A percentile compares a stretch with the other conserved stretches of the same genome.
Conservation (phyloP, 208 protist genomes). For the Crithidia mellificae region DNA sequence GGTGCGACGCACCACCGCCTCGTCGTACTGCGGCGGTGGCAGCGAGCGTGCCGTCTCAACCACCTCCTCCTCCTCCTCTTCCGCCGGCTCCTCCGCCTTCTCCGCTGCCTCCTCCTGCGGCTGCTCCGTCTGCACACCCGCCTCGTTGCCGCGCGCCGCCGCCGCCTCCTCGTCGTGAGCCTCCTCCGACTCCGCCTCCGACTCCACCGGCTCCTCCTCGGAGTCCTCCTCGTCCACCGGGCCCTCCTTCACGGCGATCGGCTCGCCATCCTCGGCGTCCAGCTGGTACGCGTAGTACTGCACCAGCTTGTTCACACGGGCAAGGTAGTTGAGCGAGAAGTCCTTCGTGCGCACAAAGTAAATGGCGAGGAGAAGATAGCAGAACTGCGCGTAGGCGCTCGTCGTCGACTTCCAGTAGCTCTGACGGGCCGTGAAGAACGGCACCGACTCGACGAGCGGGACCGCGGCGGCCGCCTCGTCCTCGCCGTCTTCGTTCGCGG, state of each 20-base stretch:
- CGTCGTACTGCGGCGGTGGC: conserved; percentile 21
- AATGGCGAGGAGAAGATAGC: conserved; percentile 35
- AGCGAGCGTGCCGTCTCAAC: conserved; percentile 1
- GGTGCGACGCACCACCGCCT: conserved; percentile 5
- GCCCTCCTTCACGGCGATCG: conserved; percentile 23
- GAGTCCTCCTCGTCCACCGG: neutral
- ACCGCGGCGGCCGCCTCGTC: neutral
- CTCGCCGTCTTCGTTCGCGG: neutral
- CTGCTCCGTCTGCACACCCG: conserved; percentile 12
- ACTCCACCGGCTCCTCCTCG: conserved; percentile 10
- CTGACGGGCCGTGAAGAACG: conserved; percentile 20
- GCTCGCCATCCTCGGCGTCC: conserved; percentile 17
- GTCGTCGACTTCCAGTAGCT: conserved; percentile 27
- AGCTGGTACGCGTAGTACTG: conserved; percentile 41
- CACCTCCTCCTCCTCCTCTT: conserved; percentile 2
- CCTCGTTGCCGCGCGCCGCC: neutral
- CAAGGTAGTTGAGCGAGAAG: conserved; percentile 50
- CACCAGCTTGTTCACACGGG: conserved; percentile 47
- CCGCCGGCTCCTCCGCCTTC: neutral
- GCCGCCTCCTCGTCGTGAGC: conserved; percentile 1
- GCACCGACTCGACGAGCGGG: conserved; percentile 8
- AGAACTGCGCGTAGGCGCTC: conserved; percentile 52
- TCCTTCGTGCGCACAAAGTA: conserved; percentile 45
- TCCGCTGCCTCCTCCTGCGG: neutral
- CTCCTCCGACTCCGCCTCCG: conserved; percentile 1